Percentiles rank a stretch among this genome's conserved stretches.
Conservation (phyloP, 108 stramenopile species). For the Schizochytrium sp. region DNA sequence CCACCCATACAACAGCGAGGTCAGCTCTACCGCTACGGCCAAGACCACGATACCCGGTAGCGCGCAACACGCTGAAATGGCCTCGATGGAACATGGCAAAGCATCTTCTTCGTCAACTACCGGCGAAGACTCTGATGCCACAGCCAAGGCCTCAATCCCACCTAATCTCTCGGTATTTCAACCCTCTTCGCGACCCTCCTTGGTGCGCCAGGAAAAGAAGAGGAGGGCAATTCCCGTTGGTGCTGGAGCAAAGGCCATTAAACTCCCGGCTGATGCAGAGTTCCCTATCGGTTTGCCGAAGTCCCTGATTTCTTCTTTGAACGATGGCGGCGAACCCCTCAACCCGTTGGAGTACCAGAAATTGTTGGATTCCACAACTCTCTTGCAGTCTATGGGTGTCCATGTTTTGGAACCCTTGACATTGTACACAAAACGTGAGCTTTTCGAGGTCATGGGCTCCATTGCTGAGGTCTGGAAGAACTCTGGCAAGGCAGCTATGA, state of each 20-base stretch:
- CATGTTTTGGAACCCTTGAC: slow-evolving; percentile 37
- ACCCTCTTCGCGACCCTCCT: slow-evolving; percentile 1
- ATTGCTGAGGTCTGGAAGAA: slow-evolving; percentile 60
- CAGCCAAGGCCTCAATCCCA: not conserved
- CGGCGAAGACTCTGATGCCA: not conserved
- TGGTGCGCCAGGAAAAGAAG: not conserved
- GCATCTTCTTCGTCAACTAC: not conserved
- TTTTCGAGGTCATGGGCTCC: slow-evolving; percentile 53
- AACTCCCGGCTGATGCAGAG: not conserved
- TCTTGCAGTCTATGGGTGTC: slow-evolving; percentile 25
- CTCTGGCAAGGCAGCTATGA: slow-evolving; percentile 54
- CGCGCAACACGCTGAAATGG: too few species aligned
- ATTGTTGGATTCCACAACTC: slow-evolving; percentile 8
- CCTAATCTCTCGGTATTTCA: not conserved
- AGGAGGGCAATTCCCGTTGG: not conserved
- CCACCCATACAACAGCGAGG: too few species aligned
- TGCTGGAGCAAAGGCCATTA: slow-evolving; percentile 11
- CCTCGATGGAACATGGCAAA: not conserved
- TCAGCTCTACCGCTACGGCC: too few species aligned
- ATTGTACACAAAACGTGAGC: slow-evolving; percentile 50
- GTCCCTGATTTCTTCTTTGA: not conserved
- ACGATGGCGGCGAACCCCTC: slow-evolving; percentile 18
- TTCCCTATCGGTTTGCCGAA: not conserved
- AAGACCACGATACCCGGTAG: too few species aligned
- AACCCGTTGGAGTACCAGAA: slow-evolving; percentile 50